Percentiles rank a stretch among this genome's conserved stretches.
phyloP scores from a whole-genome alignment of 208 protist species.

The Leishmania tropica region DNA sequence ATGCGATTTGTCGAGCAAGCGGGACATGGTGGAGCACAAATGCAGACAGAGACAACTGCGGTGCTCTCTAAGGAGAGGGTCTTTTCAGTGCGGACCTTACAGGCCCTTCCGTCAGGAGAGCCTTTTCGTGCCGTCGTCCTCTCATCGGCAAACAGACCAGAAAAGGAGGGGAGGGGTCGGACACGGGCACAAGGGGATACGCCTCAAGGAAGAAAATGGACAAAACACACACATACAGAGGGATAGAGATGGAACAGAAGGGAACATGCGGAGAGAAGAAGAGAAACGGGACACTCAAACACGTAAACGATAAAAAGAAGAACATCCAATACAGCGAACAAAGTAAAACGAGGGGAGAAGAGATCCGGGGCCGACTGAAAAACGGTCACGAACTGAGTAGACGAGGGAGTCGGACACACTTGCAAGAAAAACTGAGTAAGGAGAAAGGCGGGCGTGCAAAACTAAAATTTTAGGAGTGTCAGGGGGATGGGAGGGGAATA shows the following conservation, averaged over 20 bases:
- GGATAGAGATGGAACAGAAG: neutral
- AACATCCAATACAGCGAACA: neutral
- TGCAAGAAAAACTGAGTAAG: neutral
- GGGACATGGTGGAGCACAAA: neutral
- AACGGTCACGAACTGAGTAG: neutral
- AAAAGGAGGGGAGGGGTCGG: neutral
- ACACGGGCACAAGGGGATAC: too few species aligned
- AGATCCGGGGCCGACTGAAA: neutral
- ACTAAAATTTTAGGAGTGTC: neutral
- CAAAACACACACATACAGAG: neutral
- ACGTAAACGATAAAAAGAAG: slow-evolving; percentile 3
- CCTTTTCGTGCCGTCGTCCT: neutral
- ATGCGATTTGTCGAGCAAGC: neutral
- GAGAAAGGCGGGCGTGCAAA: neutral
- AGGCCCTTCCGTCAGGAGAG: neutral
- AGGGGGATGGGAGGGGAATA: neutral
- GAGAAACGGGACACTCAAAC: neutral
- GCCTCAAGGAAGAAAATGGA: neutral
- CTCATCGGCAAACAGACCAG: neutral
- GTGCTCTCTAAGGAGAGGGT: neutral
- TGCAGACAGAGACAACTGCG: neutral
- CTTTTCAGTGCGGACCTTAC: neutral
- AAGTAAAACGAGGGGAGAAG: neutral
- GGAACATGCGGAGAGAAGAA: neutral
- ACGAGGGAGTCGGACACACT: neutral